Percentiles rank a stretch among this genome's conserved stretches.
phyloP scores from a whole-genome alignment of 2,329 filamentous ascomycete genomes.

The Pestalotiopsis sp. region DNA sequence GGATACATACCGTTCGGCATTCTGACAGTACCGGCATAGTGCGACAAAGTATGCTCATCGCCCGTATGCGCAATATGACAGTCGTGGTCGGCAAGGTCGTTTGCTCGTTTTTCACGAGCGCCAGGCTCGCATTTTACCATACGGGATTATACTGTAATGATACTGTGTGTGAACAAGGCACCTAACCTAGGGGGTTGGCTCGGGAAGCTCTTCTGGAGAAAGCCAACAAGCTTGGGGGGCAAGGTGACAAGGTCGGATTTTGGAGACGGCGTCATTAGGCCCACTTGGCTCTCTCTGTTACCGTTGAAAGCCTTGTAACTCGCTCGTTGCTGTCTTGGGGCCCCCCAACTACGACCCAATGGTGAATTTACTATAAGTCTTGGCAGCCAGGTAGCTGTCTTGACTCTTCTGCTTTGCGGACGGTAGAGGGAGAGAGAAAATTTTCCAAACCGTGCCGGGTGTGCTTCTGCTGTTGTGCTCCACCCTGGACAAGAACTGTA shows the following conservation, averaged over 20 bases:
- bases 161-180: too few relatives aligned
- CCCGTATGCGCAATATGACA: too few relatives aligned
- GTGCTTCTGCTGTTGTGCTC: neutral
- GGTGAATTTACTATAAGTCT: neutral
- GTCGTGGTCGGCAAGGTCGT: too few relatives aligned
- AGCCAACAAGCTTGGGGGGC: neutral
- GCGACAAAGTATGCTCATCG: too few relatives aligned
- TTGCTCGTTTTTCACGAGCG: too few relatives aligned
- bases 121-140: too few relatives aligned
- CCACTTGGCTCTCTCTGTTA: neutral
- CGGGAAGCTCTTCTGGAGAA: neutral
- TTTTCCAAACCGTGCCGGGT: neutral
- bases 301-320: neutral
- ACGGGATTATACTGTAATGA: too few relatives aligned
- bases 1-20: too few relatives aligned
- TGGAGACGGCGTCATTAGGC: slow-evolving; percentile 12
- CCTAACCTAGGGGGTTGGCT: too few relatives aligned
- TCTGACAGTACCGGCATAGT: too few relatives aligned
- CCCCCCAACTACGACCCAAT: slow-evolving; percentile 1
- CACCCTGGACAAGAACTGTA: neutral
- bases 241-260: neutral
- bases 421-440: neutral
- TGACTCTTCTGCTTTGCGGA: neutral
- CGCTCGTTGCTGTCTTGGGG: neutral
- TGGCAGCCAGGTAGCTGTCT: neutral